These are phyloP conservation scores for Noccaea caerulescens DNA, from an alignment of 345 rosid species.

Conservation along the genomic window DNA sequence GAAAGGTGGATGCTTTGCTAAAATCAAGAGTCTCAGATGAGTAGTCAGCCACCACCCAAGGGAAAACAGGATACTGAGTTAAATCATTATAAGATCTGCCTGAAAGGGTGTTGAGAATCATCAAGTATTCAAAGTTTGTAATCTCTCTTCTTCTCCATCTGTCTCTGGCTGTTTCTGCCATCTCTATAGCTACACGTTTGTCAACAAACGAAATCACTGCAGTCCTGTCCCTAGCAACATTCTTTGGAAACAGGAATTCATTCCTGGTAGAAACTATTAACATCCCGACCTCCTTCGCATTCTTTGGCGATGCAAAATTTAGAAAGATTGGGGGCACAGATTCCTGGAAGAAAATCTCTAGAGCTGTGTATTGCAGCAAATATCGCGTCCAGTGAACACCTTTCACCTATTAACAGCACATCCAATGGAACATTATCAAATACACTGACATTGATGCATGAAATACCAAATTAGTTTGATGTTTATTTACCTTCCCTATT, in stretches of 20 bases:
- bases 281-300: slow-evolving; percentile 88
- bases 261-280: slow-evolving; percentile 83
- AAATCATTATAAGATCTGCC: slow-evolving; percentile 98
- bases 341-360: slow-evolving; percentile 80
- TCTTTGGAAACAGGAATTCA: slow-evolving; percentile 81
- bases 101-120: slow-evolving; percentile 88
- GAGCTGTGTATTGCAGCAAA: slow-evolving; percentile 90
- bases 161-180: slow-evolving; percentile 95
- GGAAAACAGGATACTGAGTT: slow-evolving; percentile 96
- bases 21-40: slow-evolving; percentile 90
- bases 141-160: slow-evolving; percentile 97
- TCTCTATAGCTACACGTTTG: slow-evolving; percentile 82
- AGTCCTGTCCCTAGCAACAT: slow-evolving; percentile 78
- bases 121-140: slow-evolving; percentile 91
- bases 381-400: slow-evolving; percentile 92
- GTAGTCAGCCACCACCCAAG: slow-evolving; percentile 95
- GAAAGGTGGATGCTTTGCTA: slow-evolving; percentile 88
- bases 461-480: slow-evolving; percentile 25
- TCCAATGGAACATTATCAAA: slow-evolving; percentile 31
- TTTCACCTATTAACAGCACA: slow-evolving; percentile 64
- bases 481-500: slow-evolving; percentile 66
- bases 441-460: slow-evolving; percentile 25
- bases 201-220: slow-evolving; percentile 82
- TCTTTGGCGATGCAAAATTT: slow-evolving; percentile 77
- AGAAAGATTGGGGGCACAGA: slow-evolving; percentile 77